Base-by-base conservation (phyloP, 345 rosid genomes). In the Aquilaria malaccensis region DNA sequence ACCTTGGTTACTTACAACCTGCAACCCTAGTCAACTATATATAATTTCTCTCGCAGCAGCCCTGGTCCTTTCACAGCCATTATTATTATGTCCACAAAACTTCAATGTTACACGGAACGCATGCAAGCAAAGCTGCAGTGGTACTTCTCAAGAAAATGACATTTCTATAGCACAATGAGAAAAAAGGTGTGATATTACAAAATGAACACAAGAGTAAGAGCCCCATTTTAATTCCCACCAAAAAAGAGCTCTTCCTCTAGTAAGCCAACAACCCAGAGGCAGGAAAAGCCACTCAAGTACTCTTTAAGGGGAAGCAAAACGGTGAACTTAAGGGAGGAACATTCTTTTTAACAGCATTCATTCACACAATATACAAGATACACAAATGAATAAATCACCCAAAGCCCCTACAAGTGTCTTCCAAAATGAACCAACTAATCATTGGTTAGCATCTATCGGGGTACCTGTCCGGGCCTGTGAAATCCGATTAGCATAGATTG, bases 401-500 rank as follows among this genome's bases (percentile, higher is more conserved):
- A 52, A 22, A 41, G 13, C 66, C 64, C 60, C 59, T 58, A 52
- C 66, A 72, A 76, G 15, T 50, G 59, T 63, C 57, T 9, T 54
- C 32, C 54, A 50, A 13, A 57, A 62, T 55, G 33, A 58, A 67
- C 62, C 59, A 15, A 22, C 62, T 65, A 72, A 52, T 67, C 78
- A 71, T 68, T 69, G 82, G 69, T 63, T 69, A 55, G 76, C 73
- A 45, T 85, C 90, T 48, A 87, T 79, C 10, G 93, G 69, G 0
- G 83, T 70, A 56, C 93, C 93, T n/a, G 88, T 86, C 79, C 99
- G 73, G 45, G 99, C 99, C 78, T 94, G 96, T 2, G 99, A 94
- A 69, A 94, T 94, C 70, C 99, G 82, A 77, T 88, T 90, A 2
- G 99, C 99, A 59, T 94, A 94, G 60, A 94, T 86, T 6, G 99